Conservation (phyloP, 495 filamentous ascomycete species). For the Penicillium bialowiezense region DNA sequence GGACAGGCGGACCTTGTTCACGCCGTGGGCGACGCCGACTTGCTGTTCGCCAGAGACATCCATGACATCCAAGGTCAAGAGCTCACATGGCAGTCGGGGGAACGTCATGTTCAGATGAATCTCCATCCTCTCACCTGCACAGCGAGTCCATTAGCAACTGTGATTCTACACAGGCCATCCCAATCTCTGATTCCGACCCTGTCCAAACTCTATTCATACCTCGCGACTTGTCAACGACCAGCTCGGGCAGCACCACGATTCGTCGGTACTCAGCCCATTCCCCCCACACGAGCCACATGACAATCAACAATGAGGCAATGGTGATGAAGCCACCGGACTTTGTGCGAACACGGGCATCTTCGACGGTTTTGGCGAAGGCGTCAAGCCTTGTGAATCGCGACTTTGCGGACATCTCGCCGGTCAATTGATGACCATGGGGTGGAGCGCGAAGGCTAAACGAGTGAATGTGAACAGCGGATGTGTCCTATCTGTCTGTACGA, state of each 20-base stretch:
- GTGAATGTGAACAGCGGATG: slow-evolving; percentile 3
- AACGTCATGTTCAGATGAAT: slow-evolving; percentile 98
- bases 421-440: slow-evolving; percentile 30
- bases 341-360: slow-evolving; percentile 96
- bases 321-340: slow-evolving; percentile 95
- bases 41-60: slow-evolving; percentile 97
- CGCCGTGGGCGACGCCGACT: slow-evolving; percentile 85
- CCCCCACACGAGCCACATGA: slow-evolving; percentile 85
- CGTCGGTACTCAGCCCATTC: slow-evolving; percentile 94
- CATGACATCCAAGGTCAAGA: slow-evolving; percentile 97
- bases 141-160: neutral
- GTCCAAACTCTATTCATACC: slow-evolving; percentile 46
- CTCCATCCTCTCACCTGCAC: slow-evolving; percentile 91
- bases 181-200: neutral
- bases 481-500: slow-evolving; percentile 4
- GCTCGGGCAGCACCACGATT: slow-evolving; percentile 82
- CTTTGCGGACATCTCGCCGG: slow-evolving; percentile 49
- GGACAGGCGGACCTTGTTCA: slow-evolving; percentile 81
- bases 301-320: slow-evolving; percentile 79
- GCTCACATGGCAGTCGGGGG: slow-evolving; percentile 88
- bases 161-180: neutral
- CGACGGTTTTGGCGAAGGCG: slow-evolving; percentile 98
- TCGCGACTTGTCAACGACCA: slow-evolving; percentile 95
- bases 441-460: slow-evolving; percentile 1
- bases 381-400: slow-evolving; percentile 94